A percentile compares a stretch with the other conserved stretches of the same genome.
Evolutionary conservation across 495 filamentous ascomycete species (phyloP).

Genomic region (Chaetomidium leptoderma): DNA sequence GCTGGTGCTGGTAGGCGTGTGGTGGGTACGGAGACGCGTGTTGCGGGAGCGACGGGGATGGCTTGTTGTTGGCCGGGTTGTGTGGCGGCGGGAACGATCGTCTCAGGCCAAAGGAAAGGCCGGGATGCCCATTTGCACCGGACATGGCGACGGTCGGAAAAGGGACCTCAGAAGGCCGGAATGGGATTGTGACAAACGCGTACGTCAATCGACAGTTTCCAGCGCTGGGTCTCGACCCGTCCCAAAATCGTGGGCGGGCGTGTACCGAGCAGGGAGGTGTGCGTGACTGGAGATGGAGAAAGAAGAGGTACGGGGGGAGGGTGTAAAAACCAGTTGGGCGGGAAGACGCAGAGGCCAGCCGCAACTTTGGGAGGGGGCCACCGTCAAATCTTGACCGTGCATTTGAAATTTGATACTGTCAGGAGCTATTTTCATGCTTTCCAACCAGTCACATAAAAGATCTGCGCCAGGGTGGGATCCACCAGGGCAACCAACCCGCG

Average conservation of each 20-base stretch:
- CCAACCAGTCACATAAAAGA: background rate
- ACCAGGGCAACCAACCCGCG: too few species aligned
- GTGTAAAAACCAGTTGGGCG: conserved; percentile 20
- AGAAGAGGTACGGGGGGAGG: conserved; percentile 24
- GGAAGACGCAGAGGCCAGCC: conserved; percentile 11
- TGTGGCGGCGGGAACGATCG: conserved; percentile 34
- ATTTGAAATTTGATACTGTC: background rate
- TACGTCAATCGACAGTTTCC: background rate
- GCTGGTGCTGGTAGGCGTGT: conserved; percentile 37
- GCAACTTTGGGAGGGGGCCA: conserved; percentile 11
- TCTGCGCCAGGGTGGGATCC: background rate
- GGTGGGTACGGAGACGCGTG: conserved; percentile 42
- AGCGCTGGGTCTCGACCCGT: conserved; percentile 25
- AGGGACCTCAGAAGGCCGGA: conserved; percentile 13
- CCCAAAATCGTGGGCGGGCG: conserved; percentile 31
- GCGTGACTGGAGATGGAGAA: conserved; percentile 27
- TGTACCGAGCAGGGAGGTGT: conserved; percentile 34
- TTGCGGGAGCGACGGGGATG: conserved; percentile 40
- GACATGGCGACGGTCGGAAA: conserved; percentile 27
- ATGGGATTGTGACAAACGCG: conserved; percentile 11
- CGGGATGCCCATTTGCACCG: conserved; percentile 28
- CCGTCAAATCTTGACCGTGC: conserved; percentile 1
- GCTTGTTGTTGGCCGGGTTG: conserved; percentile 43
- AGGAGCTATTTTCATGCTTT: background rate
- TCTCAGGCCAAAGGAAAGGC: conserved; percentile 28